Conservation (phyloP, 2,329 filamentous ascomycete genomes). For the Monilinia fructigena region DNA sequence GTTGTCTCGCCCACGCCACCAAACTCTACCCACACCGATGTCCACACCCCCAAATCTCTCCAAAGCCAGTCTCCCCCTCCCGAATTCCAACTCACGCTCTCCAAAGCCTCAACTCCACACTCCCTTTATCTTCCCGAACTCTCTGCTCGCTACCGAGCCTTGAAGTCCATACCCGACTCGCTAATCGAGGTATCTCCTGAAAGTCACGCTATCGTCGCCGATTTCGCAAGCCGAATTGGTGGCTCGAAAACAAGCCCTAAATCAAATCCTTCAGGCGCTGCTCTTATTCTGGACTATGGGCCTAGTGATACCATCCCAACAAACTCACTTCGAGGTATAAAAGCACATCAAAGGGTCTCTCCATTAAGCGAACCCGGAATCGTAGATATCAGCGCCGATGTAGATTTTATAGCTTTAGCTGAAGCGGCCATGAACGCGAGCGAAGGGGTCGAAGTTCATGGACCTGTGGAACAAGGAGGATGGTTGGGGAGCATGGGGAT, state of each 20-base stretch:
- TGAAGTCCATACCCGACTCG: constrained; percentile 66
- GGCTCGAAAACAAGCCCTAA: constrained; percentile 59
- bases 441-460: constrained; percentile 83
- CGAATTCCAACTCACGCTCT: constrained; percentile 85
- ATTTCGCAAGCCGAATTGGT: constrained; percentile 84
- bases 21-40: constrained; percentile 51
- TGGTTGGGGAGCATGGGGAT: constrained; percentile 85
- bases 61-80: constrained; percentile 53
- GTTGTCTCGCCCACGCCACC: constrained; percentile 68
- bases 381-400: constrained; percentile 87
- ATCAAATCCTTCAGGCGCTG: constrained; percentile 70
- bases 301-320: constrained; percentile 74
- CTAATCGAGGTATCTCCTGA: constrained; percentile 91
- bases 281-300: constrained; percentile 95
- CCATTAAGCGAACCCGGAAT: constrained; percentile 78
- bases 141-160: constrained; percentile 72
- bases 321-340: constrained; percentile 89
- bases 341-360: constrained; percentile 70
- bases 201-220: constrained; percentile 72
- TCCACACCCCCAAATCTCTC: constrained; percentile 53
- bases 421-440: constrained; percentile 76
- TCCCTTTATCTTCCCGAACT: constrained; percentile 81
- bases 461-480: constrained; percentile 79
- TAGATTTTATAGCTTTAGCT: constrained; percentile 85
- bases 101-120: constrained; percentile 74